These are phyloP conservation scores for Penicillium sp. DNA, from an alignment of 2,329 filamentous ascomycete genomes.

Conservation along the genomic window DNA sequence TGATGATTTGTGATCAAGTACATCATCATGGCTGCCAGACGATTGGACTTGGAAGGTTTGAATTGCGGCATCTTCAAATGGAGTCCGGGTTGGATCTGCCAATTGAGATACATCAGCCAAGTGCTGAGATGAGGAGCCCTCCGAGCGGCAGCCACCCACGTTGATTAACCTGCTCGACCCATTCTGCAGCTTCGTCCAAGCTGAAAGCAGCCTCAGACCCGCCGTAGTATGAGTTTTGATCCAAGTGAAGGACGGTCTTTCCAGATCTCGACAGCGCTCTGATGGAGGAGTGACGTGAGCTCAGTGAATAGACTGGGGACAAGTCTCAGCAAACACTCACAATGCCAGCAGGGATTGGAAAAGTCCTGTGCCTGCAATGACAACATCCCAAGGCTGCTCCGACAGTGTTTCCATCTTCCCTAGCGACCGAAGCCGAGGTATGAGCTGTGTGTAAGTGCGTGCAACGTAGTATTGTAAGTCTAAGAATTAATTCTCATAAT, in stretches of 20 bases:
- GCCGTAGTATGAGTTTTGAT: constrained; percentile 83
- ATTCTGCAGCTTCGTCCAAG: constrained; percentile 71
- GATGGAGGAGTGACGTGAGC: constrained; percentile 24
- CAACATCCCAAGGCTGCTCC: constrained; percentile 71
- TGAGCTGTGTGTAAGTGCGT: constrained; percentile 19
- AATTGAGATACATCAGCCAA: constrained; percentile 20
- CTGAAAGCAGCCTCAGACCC: constrained; percentile 78
- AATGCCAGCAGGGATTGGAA: constrained; percentile 73
- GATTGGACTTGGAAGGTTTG: constrained; percentile 11
- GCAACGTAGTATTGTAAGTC: constrained; percentile 8
- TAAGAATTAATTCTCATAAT: constrained; percentile 19
- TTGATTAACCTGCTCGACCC: constrained; percentile 51
- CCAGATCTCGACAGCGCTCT: constrained; percentile 88
- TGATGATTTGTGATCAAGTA: not conserved
- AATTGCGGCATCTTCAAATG: constrained; percentile 38
- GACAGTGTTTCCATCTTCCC: constrained; percentile 63
- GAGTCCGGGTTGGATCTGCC: constrained; percentile 30
- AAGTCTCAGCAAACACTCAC: constrained; percentile 42
- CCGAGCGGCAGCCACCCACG: constrained; percentile 24
- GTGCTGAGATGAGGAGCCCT: constrained; percentile 6
- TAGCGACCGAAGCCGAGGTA: constrained; percentile 7
- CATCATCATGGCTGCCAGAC: no score
- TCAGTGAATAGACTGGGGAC: constrained; percentile 43
- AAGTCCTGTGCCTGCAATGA: constrained; percentile 72
- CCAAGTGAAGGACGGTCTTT: constrained; percentile 86